Evolutionary conservation across 2,329 filamentous ascomycete genomes (phyloP), one percentile per base, ranked within the genome.

Genomic region (Claviceps purpurea): DNA sequence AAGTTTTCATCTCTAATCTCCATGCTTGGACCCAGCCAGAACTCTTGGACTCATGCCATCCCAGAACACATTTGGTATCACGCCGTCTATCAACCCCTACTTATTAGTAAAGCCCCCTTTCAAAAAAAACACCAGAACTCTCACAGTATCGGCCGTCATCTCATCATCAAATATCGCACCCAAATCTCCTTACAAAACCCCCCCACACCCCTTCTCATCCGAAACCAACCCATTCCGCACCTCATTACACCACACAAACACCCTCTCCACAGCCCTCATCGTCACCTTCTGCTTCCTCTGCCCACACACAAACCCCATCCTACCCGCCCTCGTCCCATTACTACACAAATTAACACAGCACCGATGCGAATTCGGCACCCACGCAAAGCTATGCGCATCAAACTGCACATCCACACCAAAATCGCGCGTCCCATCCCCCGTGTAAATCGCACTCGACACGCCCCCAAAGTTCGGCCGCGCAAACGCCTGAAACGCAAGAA

Each of bases 321-420:
- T 24, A 34, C 50, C 43, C 37, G 45, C 3, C 4, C 18, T 42
- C 11, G 50, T 51, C 22, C 10, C 39, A n/a, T 51, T 51, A 13
- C 42, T 38, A 26, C 50, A 51, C 34, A 51, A 24, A 18, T 51
- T 51, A 20, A 51, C n/a, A 26, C 50, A 51, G 50, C 50, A 51
- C n/a, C n/a, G 30, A 13, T 47, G 37, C 22, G 34, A 30, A 24
- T 47, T 47, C 14, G 50, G 50, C 22, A 51, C 42, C 50, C 50
- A 51, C 10, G 39, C 39, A 22, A 47, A 51, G 43, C 50, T 51
- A 44, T 51, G 44, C 20, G 47, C 20, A 44, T 51, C 50, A 20
- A 51, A 51, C 18, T 26, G 16, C 7, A 51, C 30, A 24, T 50
- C 38, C 7, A 37, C 18, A 16, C 11, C 48, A 18, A 50, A 42